Percentiles rank a stretch among this genome's conserved stretches.
Conservation (phyloP, 208 protist genomes). For the Trypanosoma caninum region DNA sequence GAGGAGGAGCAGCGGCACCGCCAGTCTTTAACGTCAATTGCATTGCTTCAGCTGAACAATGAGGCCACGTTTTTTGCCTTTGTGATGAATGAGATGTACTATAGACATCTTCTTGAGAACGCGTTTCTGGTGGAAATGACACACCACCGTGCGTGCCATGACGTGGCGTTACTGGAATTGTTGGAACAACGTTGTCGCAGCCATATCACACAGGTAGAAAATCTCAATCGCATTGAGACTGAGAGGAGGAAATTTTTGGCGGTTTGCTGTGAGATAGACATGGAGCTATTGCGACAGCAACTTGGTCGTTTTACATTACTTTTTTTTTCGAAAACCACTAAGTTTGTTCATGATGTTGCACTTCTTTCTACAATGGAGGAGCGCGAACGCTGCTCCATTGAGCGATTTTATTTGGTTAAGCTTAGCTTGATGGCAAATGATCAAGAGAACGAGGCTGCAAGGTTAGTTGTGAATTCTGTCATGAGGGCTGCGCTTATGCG, state of each 20-base stretch:
- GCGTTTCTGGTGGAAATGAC: not conserved
- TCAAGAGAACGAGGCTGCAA: constrained; percentile 19
- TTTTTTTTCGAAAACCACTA: not conserved
- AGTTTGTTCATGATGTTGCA: constrained; percentile 6
- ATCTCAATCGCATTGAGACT: constrained; percentile 14
- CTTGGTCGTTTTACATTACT: constrained; percentile 7
- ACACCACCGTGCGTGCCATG: not conserved
- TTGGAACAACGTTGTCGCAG: constrained; percentile 4
- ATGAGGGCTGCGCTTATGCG: constrained; percentile 14
- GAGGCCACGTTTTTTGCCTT: not conserved
- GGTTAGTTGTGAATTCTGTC: constrained; percentile 24
- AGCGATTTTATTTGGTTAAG: constrained; percentile 21
- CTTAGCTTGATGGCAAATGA: constrained; percentile 29
- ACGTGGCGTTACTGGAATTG: not conserved
- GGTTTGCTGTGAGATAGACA: constrained; percentile 22
- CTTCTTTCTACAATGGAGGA: constrained; percentile 17
- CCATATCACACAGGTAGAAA: not conserved
- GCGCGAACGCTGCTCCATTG: constrained; percentile 20
- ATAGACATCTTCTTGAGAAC: constrained; percentile 4
- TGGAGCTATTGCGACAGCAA: constrained; percentile 22
- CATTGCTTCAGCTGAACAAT: not conserved
- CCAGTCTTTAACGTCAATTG: not conserved
- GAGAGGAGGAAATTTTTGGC: constrained; percentile 16
- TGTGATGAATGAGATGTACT: constrained; percentile 21
- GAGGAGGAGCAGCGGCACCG: constrained; percentile 33